phyloP scores from a whole-genome alignment of 306 rosid genomes.

The Citrullus mucosospermus region DNA sequence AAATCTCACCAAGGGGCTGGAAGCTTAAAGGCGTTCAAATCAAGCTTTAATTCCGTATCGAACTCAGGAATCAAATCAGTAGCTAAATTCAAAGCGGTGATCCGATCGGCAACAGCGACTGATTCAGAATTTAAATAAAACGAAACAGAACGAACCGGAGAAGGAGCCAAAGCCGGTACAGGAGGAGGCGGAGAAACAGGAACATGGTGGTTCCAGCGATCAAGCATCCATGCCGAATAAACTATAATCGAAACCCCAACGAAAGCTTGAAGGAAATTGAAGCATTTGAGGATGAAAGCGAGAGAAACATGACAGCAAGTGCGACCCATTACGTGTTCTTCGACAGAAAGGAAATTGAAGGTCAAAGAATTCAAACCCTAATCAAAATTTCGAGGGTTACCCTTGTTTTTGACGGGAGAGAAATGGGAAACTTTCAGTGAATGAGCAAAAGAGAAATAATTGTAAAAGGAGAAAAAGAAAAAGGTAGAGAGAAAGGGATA shows the following conservation, averaged over 20 bases:
- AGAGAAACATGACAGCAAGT: conserved; percentile 68
- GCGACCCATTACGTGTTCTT: conserved; percentile 28
- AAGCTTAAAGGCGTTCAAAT: conserved; percentile 34
- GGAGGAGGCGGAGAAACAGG: conserved; percentile 37
- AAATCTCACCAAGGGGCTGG: conserved; percentile 68
- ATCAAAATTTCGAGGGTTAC: not conserved
- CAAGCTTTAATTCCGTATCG: conserved; percentile 15
- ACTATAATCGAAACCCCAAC: conserved; percentile 58
- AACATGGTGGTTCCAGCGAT: conserved; percentile 51
- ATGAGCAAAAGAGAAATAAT: not conserved
- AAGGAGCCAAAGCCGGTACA: conserved; percentile 17
- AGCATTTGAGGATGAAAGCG: conserved; percentile 59
- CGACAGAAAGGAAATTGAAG: not conserved
- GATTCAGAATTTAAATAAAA: conserved; percentile 14
- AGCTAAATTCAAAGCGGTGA: conserved; percentile 16
- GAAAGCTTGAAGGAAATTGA: conserved; percentile 80
- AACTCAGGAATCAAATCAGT: conserved; percentile 22
- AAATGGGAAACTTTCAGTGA: not conserved
- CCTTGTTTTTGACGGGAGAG: not conserved
- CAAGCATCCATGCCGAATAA: conserved; percentile 76
- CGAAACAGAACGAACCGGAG: conserved; percentile 24
- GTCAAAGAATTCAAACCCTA: not conserved
- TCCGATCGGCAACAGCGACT: conserved; percentile 6
- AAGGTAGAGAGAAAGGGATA: not conserved
- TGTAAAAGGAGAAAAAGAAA: not conserved